Evolutionary conservation across 1,284 basidiomycete species (phyloP).

Genomic region (Ceratobasidium sp.): DNA sequence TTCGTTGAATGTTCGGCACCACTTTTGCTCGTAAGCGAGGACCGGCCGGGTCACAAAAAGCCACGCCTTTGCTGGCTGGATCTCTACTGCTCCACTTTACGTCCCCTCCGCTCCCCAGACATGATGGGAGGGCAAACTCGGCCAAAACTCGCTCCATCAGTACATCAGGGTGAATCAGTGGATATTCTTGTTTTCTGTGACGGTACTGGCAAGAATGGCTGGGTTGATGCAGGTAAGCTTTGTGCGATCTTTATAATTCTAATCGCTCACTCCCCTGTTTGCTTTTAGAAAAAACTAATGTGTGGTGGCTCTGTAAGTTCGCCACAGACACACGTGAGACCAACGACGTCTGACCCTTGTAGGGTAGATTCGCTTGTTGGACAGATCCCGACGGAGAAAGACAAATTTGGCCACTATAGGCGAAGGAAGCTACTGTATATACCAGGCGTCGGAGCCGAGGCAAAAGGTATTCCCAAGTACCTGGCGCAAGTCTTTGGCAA

Average conservation of each 20-base stretch:
- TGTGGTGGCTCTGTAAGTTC: conserved; percentile 25
- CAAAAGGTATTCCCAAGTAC: conserved; percentile 33
- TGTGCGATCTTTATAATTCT: background rate
- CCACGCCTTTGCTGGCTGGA: too few relatives aligned
- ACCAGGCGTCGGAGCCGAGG: conserved; percentile 33
- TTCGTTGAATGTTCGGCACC: too few relatives aligned
- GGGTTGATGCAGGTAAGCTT: background rate
- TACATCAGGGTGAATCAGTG: background rate
- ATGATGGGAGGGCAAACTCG: background rate
- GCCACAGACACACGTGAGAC: too few relatives aligned
- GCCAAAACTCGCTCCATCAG: background rate
- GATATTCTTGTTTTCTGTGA: conserved; percentile 35
- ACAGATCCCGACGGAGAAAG: conserved; percentile 7
- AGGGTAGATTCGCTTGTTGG: conserved; percentile 15
- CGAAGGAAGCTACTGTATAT: conserved; percentile 21
- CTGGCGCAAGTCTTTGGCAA: conserved; percentile 34
- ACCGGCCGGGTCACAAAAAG: too few relatives aligned
- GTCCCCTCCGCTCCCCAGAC: background rate
- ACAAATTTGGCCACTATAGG: background rate
- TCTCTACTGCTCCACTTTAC: too few relatives aligned
- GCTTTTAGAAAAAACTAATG: conserved; percentile 20
- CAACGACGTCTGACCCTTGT: background rate
- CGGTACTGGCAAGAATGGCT: conserved; percentile 6
- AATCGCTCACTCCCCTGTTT: background rate
- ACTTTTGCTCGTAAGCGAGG: too few relatives aligned